Evolutionary conservation across 805 yeast species (phyloP), one percentile per base, ranked within the genome.

Genomic region (Starmerella etchellsii): DNA sequence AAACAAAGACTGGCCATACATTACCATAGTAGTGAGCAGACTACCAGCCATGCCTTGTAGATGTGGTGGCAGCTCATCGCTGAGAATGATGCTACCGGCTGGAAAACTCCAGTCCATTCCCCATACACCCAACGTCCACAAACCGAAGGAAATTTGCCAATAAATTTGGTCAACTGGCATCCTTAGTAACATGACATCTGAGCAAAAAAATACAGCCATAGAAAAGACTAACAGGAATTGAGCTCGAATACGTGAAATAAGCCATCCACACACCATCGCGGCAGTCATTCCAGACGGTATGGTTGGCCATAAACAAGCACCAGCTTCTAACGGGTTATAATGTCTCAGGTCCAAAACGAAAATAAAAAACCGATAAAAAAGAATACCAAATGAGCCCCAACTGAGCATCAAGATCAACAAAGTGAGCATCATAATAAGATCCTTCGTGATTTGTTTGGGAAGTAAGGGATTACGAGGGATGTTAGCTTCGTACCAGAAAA

Each of bases 91-190:
- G 0, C 84, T 72, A 0, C 81, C 76, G 1, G 87, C 77, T 0
- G 91, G 88, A 57, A 79, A 81, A 22, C 81, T 74, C 56, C 76
- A 62, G 55, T 81, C 88, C 85, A 81, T 78, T 2, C 84, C 93
- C 66, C 76, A 77, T 13, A 76, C 69, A 4, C 73, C 59, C 5
- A 80, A 59, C 15, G 75, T 49, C 65, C 71, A 64, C 24, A 71
- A 68, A 3, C 78, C 75, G 52, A 81, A 67, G 2, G 71, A 57
- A 53, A 74, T 66, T 7, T 68, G 63, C 70, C 74, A 81, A 54
- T 69, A 81, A 0, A 71, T 62, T 54, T 79, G 81, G 39, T 70
- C 50, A 1, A 69, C 68, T 0, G 85, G 84, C 41, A 48, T 41
- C 9, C 35, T 37, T 6, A 42, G 38, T 21, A 49, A 34, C 43